These are phyloP conservation scores for Scleromitrula shiraiana DNA, from an alignment of 2,329 filamentous ascomycete genomes.

Conservation along the genomic window DNA sequence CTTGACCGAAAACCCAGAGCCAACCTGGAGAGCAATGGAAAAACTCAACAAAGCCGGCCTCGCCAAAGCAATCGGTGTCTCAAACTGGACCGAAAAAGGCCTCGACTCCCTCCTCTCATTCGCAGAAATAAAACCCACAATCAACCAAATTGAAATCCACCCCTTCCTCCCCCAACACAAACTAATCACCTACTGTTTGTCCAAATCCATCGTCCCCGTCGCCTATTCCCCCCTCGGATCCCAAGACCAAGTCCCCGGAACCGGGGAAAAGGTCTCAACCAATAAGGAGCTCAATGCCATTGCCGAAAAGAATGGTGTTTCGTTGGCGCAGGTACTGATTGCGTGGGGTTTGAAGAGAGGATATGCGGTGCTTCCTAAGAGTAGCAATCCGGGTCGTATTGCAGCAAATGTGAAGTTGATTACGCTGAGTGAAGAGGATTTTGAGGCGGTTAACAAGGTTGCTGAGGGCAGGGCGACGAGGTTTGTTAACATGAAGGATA, in stretches of 20 bases:
- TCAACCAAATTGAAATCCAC: slow-evolving; percentile 61
- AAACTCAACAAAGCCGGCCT: slow-evolving; percentile 52
- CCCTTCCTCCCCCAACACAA: slow-evolving; percentile 66
- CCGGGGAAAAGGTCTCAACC: slow-evolving; percentile 58
- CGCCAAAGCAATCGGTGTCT: slow-evolving; percentile 50
- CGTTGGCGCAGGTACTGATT: slow-evolving; percentile 55
- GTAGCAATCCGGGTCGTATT: slow-evolving; percentile 60
- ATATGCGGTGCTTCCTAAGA: slow-evolving; percentile 66
- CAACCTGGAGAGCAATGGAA: slow-evolving; percentile 70
- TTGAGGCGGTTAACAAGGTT: slow-evolving; percentile 49
- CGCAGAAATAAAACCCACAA: slow-evolving; percentile 40
- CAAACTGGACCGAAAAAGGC: slow-evolving; percentile 48
- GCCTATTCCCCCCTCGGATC: slow-evolving; percentile 63
- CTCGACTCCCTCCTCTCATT: slow-evolving; percentile 44
- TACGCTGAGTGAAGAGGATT: slow-evolving; percentile 53
- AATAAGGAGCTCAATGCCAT: slow-evolving; percentile 52
- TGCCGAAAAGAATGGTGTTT: slow-evolving; percentile 56
- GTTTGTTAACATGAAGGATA: slow-evolving; percentile 78
- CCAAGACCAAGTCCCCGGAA: slow-evolving; percentile 55
- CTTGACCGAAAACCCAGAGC: slow-evolving; percentile 57
- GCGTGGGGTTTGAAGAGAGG: slow-evolving; percentile 66
- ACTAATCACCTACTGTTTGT: slow-evolving; percentile 59
- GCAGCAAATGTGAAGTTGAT: slow-evolving; percentile 61
- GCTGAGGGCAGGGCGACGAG: slow-evolving; percentile 58
- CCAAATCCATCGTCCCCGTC: slow-evolving; percentile 62